Evolutionary conservation across 768 basidiomycete species (phyloP).

Genomic region (Calocybe cyanea): DNA sequence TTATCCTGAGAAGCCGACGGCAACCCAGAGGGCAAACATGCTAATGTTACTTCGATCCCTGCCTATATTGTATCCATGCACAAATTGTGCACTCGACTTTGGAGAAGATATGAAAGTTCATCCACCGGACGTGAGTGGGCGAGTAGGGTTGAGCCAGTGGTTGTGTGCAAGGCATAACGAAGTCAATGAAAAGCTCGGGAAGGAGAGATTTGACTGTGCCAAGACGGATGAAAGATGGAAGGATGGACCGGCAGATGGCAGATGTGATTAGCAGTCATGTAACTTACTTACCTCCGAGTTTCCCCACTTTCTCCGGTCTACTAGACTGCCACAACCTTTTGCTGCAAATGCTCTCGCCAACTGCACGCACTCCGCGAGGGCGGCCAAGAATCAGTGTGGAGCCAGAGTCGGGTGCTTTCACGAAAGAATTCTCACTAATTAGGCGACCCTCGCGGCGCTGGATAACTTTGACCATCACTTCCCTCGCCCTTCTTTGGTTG

Average conservation of each 20-base stretch:
- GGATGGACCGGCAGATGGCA: slow-evolving; percentile 84
- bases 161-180: slow-evolving; percentile 91
- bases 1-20: slow-evolving; percentile 80
- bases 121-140: slow-evolving; percentile 77
- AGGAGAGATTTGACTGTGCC: slow-evolving; percentile 75
- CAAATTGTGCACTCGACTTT: slow-evolving; percentile 80
- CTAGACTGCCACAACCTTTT: too few relatives aligned
- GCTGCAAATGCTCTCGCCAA: slow-evolving; percentile 9
- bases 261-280: slow-evolving; percentile 80
- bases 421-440: slow-evolving; percentile 6
- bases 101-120: slow-evolving; percentile 59
- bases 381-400: slow-evolving; percentile 16
- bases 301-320: too few relatives aligned
- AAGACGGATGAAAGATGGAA: slow-evolving; percentile 89
- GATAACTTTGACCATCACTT: slow-evolving; percentile 19
- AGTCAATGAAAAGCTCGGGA: slow-evolving; percentile 85
- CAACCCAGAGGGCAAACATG: slow-evolving; percentile 80
- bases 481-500: slow-evolving; percentile 18
- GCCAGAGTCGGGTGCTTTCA: slow-evolving; percentile 10
- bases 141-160: slow-evolving; percentile 73
- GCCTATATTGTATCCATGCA: slow-evolving; percentile 85
- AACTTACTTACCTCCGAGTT: too few relatives aligned
- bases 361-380: background rate
- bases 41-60: slow-evolving; percentile 71
- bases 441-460: slow-evolving; percentile 20